Conservation (phyloP, 495 filamentous ascomycete species). For the Xylaria scruposa region DNA sequence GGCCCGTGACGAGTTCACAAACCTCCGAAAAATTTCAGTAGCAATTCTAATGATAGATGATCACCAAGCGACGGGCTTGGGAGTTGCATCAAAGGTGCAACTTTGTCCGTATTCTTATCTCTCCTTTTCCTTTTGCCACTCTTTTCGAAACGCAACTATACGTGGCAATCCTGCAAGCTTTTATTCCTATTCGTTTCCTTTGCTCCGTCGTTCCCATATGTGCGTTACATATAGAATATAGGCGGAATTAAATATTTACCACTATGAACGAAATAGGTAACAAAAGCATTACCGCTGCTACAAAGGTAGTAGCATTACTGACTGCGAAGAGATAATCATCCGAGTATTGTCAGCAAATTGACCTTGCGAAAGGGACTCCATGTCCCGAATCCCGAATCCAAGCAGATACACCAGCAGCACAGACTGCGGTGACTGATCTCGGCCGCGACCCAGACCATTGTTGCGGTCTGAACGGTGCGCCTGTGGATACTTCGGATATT, state of each 20-base stretch:
- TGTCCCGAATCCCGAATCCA: not conserved
- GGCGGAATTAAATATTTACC: not conserved
- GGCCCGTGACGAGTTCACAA: too few species aligned
- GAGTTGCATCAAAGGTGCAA: slow-evolving; percentile 5
- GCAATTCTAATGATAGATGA: not conserved
- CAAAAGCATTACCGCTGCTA: not conserved
- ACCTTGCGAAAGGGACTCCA: not conserved
- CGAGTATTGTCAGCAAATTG: slow-evolving; percentile 3
- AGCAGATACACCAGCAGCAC: not conserved
- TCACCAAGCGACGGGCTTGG: not conserved
- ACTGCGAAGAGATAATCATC: not conserved
- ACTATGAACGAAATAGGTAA: not conserved
- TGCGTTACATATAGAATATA: not conserved
- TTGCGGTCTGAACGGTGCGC: slow-evolving; percentile 8
- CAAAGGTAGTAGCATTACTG: not conserved
- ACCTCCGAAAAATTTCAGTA: not conserved
- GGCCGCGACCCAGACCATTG: slow-evolving; percentile 3
- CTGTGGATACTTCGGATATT: slow-evolving; percentile 17
- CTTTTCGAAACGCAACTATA: not conserved
- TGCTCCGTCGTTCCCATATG: not conserved
- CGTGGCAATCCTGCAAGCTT: not conserved
- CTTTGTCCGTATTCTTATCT: not conserved
- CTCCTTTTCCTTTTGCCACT: not conserved
- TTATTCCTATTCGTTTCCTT: not conserved
- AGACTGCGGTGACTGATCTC: slow-evolving; percentile 12